Evolutionary conservation across 2,329 filamentous ascomycete species (phyloP), one percentile per base, ranked within the genome.

Genomic region (Pyricularia sp.): DNA sequence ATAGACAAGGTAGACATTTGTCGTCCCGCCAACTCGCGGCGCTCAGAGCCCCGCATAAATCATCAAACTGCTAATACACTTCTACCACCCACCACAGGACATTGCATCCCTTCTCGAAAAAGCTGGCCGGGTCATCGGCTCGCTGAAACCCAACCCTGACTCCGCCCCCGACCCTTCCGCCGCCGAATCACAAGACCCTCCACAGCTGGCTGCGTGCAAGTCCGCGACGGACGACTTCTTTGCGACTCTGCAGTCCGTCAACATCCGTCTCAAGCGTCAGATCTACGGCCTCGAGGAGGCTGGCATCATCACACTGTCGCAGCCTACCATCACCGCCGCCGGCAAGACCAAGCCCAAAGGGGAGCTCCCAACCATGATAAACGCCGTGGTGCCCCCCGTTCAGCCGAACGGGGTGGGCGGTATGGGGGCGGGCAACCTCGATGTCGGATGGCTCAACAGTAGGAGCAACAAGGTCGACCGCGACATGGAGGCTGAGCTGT

Each of bases 371-470:
- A 69, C 60, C 40, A 57, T 63, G 4, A 63, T 68, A n/a, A 64
- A 63, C 9, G 30, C 31, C 4, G 33, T 44, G 6, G 63, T 57
- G 1, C 64, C 71, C 10, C 75, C 74, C 59, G 69, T 84, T 68
- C 77, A 85, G 72, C 80, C 86, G 53, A 78, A 84, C 60, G 84
- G 81, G 53, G 76, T 79, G 65, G 84, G 80, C 26, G 80, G 79
- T 70, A 82, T 85, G 40, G 84, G 83, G 10, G 55, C 55, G 24
- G 55, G 55, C 4, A 78, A 77, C 31, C 79, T 97, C 64, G 93
- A 97, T 72, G 88, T 96, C 16, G 93, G 93, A 35, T 93, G 90
- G 85, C 76, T 97, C 70, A 97, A 97, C 73, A 93, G 90, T 71
- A 84, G 91, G 65, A 91, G 90, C 67, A 88, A 90, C 68, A 88